Percentiles rank a stretch among this genome's conserved stretches.
These are phyloP conservation scores for Achaetomiella virescens DNA, from an alignment of 495 filamentous ascomycete genomes.

Conservation along the genomic window DNA sequence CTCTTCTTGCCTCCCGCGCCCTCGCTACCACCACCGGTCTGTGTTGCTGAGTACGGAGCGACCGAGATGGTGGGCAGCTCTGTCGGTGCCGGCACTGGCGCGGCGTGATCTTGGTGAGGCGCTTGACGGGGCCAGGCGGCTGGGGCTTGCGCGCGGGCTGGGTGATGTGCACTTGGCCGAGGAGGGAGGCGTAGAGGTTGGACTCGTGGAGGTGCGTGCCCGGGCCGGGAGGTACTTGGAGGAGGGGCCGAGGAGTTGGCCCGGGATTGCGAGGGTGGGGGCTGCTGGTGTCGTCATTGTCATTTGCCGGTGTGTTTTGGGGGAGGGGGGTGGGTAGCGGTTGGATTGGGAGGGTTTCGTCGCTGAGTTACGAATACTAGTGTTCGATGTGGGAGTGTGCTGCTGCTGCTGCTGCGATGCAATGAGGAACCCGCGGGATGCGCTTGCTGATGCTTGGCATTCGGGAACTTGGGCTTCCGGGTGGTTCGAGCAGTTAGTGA, in stretches of 20 bases:
- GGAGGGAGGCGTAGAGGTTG: constrained; percentile 66
- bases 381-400: background rate
- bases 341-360: background rate
- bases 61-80: constrained; percentile 38
- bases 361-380: too few species aligned
- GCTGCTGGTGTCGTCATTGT: constrained; percentile 18
- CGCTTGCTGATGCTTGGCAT: constrained; percentile 8
- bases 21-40: constrained; percentile 8
- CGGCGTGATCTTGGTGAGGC: constrained; percentile 46
- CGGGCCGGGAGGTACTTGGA: constrained; percentile 62
- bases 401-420: background rate
- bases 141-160: constrained; percentile 33
- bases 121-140: constrained; percentile 48
- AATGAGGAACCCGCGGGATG: background rate
- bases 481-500: constrained; percentile 9
- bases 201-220: constrained; percentile 74
- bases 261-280: constrained; percentile 51
- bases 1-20: constrained; percentile 43
- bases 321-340: too few species aligned
- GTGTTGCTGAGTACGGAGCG: constrained; percentile 14
- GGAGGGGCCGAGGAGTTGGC: constrained; percentile 67
- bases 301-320: background rate
- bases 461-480: constrained; percentile 13
- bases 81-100: constrained; percentile 26
- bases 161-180: constrained; percentile 53